Evolutionary conservation across 768 basidiomycete species (phyloP).

Genomic region (Neoboletus subvelutipes): DNA sequence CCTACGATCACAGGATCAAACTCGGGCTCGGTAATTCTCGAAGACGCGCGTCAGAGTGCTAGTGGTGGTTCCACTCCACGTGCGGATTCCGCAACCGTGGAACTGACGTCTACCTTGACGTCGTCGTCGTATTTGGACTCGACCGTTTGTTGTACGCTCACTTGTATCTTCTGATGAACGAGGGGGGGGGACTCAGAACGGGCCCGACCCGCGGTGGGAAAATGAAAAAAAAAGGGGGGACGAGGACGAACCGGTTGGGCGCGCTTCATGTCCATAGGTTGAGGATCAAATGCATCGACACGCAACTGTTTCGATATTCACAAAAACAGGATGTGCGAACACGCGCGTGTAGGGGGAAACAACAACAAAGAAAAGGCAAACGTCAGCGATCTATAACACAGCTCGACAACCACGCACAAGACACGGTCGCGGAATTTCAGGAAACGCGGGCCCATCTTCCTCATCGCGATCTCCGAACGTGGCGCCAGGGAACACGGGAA

Average conservation of each 20-base stretch:
- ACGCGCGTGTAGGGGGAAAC: too few relatives aligned
- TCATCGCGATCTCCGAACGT: too few relatives aligned
- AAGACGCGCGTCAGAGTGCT: too few relatives aligned
- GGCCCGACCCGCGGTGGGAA: neutral
- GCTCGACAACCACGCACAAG: neutral
- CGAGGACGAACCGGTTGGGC: too few relatives aligned
- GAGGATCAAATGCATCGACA: neutral
- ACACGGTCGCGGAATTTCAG: neutral
- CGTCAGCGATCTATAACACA: neutral
- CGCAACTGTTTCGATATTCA: constrained; percentile 1
- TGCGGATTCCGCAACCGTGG: too few relatives aligned
- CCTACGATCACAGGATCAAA: too few relatives aligned
- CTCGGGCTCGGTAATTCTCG: too few relatives aligned
- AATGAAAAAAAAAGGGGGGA: neutral
- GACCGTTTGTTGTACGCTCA: constrained; percentile 20
- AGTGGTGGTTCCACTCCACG: too few relatives aligned
- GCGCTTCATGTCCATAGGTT: neutral
- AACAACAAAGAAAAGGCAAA: too few relatives aligned
- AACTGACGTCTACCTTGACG: neutral
- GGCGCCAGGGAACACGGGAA: too few relatives aligned
- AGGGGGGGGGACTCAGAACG: neutral
- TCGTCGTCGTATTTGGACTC: too few relatives aligned
- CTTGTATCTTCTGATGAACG: constrained; percentile 9
- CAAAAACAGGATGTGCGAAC: too few relatives aligned
- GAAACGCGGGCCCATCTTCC: neutral